A percentile compares a stretch with the other conserved stretches of the same genome.
These are phyloP conservation scores for Melanogaster broomeanus DNA, from an alignment of 768 basidiomycete genomes.

Conservation along the genomic window DNA sequence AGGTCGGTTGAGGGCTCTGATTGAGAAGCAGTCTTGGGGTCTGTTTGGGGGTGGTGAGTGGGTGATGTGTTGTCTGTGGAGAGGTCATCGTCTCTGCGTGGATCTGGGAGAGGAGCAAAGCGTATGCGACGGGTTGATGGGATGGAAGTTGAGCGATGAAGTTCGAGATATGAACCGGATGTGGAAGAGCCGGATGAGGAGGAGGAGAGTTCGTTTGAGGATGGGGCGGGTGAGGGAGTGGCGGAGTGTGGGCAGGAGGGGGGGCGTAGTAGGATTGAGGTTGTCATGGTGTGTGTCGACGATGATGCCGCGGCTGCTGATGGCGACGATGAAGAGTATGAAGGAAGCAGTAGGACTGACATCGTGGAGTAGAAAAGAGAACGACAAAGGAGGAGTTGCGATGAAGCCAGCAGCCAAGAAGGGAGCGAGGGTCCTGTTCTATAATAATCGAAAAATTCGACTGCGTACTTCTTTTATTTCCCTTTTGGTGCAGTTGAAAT, in stretches of 20 bases:
- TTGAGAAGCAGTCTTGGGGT: constrained; percentile 3
- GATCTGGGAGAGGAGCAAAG: constrained; percentile 86
- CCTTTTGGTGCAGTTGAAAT: too few relatives aligned
- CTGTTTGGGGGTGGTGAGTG: constrained; percentile 23
- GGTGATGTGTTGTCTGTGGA: constrained; percentile 37
- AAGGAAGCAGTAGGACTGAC: neutral
- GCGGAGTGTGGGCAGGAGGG: constrained; percentile 5
- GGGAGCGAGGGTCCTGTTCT: too few relatives aligned
- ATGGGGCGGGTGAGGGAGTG: constrained; percentile 10
- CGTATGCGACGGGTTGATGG: constrained; percentile 49
- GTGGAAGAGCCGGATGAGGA: constrained; percentile 16
- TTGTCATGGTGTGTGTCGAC: constrained; percentile 9
- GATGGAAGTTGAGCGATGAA: constrained; percentile 5
- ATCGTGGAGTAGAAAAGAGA: too few relatives aligned
- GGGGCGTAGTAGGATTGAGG: constrained; percentile 24
- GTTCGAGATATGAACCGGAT: constrained; percentile 20
- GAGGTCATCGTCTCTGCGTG: constrained; percentile 52
- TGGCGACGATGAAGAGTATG: constrained; percentile 9
- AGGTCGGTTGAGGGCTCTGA: neutral
- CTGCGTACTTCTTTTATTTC: too few relatives aligned
- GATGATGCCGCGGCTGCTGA: too few relatives aligned
- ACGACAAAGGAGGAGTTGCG: too few relatives aligned
- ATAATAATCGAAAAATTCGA: too few relatives aligned
- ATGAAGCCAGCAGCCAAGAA: too few relatives aligned
- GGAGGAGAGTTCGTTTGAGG: constrained; percentile 5